These are phyloP conservation scores for Lentinula boryana DNA, from an alignment of 768 basidiomycete species.

Conservation along the genomic window DNA sequence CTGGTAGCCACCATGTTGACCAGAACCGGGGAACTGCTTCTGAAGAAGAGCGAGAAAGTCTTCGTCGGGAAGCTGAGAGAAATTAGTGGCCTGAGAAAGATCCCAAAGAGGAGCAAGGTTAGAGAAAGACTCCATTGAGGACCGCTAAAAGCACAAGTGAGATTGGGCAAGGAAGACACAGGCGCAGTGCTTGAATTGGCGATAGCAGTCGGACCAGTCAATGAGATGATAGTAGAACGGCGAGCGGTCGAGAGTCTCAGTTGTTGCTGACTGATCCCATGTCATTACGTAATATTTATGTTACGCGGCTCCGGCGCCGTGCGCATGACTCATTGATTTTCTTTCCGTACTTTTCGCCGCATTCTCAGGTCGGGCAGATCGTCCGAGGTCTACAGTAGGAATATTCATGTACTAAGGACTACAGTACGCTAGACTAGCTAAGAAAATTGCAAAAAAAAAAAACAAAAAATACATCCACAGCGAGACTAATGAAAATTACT, in stretches of 20 bases:
- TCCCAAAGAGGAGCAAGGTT: slow-evolving; percentile 60
- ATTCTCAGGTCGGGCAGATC: not conserved
- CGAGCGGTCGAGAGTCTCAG: not conserved
- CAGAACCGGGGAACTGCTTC: slow-evolving; percentile 55
- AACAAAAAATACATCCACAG: no score
- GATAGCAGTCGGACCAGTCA: not conserved
- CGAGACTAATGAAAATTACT: not conserved
- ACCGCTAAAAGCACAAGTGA: not conserved
- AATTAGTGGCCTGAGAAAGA: slow-evolving; percentile 48
- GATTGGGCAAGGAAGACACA: not conserved
- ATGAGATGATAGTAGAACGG: not conserved
- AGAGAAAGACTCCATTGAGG: slow-evolving; percentile 43
- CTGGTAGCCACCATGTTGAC: slow-evolving; percentile 4
- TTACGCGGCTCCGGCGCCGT: not conserved
- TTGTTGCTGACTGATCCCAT: not conserved
- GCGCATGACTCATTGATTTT: not conserved
- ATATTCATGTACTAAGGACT: no score
- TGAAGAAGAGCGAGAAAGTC: slow-evolving; percentile 74
- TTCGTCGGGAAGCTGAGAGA: slow-evolving; percentile 65
- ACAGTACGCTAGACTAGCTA: no score
- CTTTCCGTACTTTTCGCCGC: not conserved
- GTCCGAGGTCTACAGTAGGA: not conserved
- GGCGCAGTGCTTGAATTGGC: not conserved
- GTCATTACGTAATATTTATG: not conserved
- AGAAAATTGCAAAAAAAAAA: no score